Evolutionary conservation across 192 early-diverging fungal genomes (phyloP).

Genomic region (Mortierella hygrophila): DNA sequence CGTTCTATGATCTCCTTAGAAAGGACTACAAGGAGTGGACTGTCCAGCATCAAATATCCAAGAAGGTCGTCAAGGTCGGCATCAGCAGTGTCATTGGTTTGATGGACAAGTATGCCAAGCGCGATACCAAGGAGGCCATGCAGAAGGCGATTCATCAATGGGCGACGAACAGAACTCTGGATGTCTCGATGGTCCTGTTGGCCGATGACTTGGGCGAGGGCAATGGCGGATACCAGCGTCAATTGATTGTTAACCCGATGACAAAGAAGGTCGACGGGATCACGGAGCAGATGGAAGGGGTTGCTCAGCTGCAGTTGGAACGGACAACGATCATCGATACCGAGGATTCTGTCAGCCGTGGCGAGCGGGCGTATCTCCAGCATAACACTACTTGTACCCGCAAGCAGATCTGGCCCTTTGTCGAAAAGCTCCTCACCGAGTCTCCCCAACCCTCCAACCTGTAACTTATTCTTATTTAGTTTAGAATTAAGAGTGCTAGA

Average conservation of each 20-base stretch:
- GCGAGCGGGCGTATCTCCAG: constrained; percentile 59
- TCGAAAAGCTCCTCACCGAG: constrained; percentile 48
- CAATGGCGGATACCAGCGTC: constrained; percentile 67
- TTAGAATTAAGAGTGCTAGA: background rate
- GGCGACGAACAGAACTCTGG: constrained; percentile 58
- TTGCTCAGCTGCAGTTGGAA: constrained; percentile 50
- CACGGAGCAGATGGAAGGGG: constrained; percentile 52
- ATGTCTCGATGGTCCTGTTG: constrained; percentile 60
- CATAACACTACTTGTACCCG: constrained; percentile 66
- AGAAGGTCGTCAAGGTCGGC: constrained; percentile 62
- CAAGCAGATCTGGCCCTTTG: constrained; percentile 73
- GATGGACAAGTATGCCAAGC: constrained; percentile 61
- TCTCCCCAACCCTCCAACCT: constrained; percentile 5
- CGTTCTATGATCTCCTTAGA: constrained; percentile 65
- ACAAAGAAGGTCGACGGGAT: constrained; percentile 26
- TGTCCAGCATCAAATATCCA: constrained; percentile 56
- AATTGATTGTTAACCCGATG: constrained; percentile 63
- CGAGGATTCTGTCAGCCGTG: constrained; percentile 20
- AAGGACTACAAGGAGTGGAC: constrained; percentile 86
- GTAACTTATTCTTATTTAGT: constrained; percentile 5
- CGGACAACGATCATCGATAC: constrained; percentile 3
- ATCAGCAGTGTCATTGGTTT: constrained; percentile 71
- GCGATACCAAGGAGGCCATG: constrained; percentile 57
- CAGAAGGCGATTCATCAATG: constrained; percentile 43
- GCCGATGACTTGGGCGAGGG: constrained; percentile 72